phyloP scores from a whole-genome alignment of 805 yeast genomes.

The Yamadazyma insecticola region DNA sequence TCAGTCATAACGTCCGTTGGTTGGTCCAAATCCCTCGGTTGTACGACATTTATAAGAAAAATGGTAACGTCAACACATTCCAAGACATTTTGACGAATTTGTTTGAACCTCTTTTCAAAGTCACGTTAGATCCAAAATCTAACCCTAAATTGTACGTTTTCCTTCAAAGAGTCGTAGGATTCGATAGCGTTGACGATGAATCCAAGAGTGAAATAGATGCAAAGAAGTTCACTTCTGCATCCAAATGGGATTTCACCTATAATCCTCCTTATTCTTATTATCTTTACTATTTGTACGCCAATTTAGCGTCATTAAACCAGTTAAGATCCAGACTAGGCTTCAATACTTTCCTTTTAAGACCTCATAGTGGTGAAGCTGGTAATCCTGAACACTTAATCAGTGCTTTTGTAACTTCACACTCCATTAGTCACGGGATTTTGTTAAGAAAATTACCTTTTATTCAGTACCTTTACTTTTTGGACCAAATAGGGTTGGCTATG shows the following conservation, averaged over 20 bases:
- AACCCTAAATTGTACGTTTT: constrained; percentile 92
- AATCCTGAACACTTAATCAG: constrained; percentile 95
- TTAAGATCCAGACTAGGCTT: constrained; percentile 73
- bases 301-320: constrained; percentile 78
- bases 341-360: constrained; percentile 91
- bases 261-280: constrained; percentile 99
- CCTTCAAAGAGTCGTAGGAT: constrained; percentile 91
- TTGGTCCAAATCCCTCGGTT: constrained; percentile 91
- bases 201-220: constrained; percentile 84
- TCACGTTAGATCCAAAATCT: constrained; percentile 72
- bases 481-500: constrained; percentile 97
- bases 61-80: constrained; percentile 65
- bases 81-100: constrained; percentile 74
- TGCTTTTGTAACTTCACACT: constrained; percentile 84
- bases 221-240: constrained; percentile 80
- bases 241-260: constrained; percentile 67
- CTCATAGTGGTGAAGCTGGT: constrained; percentile 99
- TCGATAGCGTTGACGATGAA: constrained; percentile 98
- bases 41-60: constrained; percentile 81
- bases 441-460: constrained; percentile 91
- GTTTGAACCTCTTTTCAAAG: constrained; percentile 88
- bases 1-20: constrained; percentile 96
- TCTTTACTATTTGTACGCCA: constrained; percentile 82
- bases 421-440: constrained; percentile 92
- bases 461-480: constrained; percentile 88